Percentiles rank a stretch among this genome's conserved stretches.
Evolutionary conservation across 129 eudicot species (phyloP).

Genomic region (Silybum marianum): DNA sequence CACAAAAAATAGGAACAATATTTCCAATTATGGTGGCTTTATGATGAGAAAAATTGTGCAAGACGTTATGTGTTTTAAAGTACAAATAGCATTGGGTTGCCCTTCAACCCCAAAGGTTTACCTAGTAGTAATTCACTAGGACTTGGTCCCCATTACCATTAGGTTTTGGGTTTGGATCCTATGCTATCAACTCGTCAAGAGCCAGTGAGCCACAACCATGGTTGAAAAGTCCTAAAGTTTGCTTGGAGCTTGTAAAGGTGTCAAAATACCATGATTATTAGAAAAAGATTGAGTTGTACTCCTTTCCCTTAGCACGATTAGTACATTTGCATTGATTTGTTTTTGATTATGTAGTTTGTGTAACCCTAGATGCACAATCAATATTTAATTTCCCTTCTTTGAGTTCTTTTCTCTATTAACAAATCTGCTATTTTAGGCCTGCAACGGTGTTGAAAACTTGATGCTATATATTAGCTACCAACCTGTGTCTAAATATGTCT

Average conservation of each 20-base stretch:
- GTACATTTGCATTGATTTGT: not conserved
- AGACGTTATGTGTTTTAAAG: conserved; percentile 2
- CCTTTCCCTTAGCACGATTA: not conserved
- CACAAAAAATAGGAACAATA: not conserved
- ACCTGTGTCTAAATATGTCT: conserved; percentile 15
- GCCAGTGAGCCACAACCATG: not conserved
- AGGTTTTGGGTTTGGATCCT: not conserved
- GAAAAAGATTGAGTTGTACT: conserved; percentile 2
- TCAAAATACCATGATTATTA: not conserved
- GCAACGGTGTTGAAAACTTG: conserved; percentile 1
- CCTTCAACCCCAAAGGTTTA: not conserved
- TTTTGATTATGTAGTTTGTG: conserved; percentile 9
- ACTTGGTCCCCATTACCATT: not conserved
- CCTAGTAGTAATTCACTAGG: not conserved
- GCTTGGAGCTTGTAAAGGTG: not conserved
- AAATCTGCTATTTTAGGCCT: not conserved
- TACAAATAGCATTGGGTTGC: not conserved
- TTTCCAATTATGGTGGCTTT: not conserved
- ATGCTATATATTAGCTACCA: conserved; percentile 20
- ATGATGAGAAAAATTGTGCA: conserved; percentile 3
- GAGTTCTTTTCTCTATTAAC: not conserved
- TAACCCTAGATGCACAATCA: conserved; percentile 14
- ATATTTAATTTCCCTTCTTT: not conserved
- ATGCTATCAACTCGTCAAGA: not conserved
- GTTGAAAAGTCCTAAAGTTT: not conserved